Percentiles rank a stretch among this genome's conserved stretches.
phyloP scores from a whole-genome alignment of 306 rosid genomes.

The Cercis canadensis region DNA sequence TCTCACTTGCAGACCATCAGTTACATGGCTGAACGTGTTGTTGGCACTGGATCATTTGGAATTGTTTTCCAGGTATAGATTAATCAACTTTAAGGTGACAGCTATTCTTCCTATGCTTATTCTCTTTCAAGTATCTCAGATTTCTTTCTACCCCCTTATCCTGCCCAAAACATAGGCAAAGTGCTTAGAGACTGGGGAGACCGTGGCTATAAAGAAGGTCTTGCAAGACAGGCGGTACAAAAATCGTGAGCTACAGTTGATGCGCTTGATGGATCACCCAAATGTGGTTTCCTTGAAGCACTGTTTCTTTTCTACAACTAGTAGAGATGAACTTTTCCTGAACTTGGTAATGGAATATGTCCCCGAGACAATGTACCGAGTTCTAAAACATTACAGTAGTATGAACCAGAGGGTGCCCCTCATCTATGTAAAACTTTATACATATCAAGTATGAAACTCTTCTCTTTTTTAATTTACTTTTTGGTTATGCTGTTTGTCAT shows the following conservation, averaged over 20 bases:
- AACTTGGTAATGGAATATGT: constrained; percentile 94
- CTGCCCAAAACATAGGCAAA: constrained; percentile 66
- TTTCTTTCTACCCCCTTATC: constrained; percentile 8
- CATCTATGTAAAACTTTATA: constrained; percentile 87
- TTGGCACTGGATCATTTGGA: constrained; percentile 97
- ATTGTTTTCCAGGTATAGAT: constrained; percentile 85
- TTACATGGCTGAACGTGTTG: constrained; percentile 98
- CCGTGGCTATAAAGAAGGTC: constrained; percentile 92
- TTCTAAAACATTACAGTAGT: constrained; percentile 76
- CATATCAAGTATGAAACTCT: constrained; percentile 76
- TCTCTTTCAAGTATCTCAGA: constrained; percentile 39
- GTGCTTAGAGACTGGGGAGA: constrained; percentile 90
- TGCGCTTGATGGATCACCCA: constrained; percentile 97
- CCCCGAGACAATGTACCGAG: constrained; percentile 88
- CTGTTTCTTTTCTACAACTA: constrained; percentile 88
- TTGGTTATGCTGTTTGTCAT: constrained; percentile 8
- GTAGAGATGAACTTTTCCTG: constrained; percentile 84
- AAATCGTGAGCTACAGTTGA: constrained; percentile 91
- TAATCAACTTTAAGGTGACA: constrained; percentile 23
- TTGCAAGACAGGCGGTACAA: constrained; percentile 89
- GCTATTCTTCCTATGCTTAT: constrained; percentile 16
- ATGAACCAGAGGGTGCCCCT: constrained; percentile 94
- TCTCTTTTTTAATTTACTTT: constrained; percentile 10
- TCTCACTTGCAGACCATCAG: constrained; percentile 79
- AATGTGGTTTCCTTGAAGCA: constrained; percentile 84